Conservation (phyloP, 495 filamentous ascomycete genomes). For the Lepraria neglecta region DNA sequence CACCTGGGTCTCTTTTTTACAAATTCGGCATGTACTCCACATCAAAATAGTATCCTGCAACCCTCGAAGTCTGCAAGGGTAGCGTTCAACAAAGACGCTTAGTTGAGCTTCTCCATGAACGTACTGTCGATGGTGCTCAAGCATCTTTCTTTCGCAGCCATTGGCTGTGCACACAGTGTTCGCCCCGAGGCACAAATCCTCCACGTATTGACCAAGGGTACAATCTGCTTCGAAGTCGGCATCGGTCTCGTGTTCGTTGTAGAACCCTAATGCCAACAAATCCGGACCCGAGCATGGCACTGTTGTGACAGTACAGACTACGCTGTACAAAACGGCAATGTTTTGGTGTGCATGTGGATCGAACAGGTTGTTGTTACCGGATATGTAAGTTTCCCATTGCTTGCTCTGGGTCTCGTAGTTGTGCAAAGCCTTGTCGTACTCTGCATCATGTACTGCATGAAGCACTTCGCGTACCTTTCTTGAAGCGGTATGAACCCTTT, state of each 20-base stretch:
- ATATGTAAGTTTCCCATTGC: conserved; percentile 89
- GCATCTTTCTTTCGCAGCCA: conserved; percentile 82
- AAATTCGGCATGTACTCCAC: conserved; percentile 95
- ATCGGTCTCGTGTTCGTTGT: conserved; percentile 74
- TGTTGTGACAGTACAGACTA: conserved; percentile 84
- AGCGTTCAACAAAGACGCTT: conserved; percentile 77
- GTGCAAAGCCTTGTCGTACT: conserved; percentile 91
- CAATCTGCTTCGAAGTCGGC: conserved; percentile 73
- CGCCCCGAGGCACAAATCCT: conserved; percentile 75
- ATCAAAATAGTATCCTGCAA: conserved; percentile 79
- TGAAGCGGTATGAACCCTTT: conserved; percentile 65
- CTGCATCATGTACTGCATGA: conserved; percentile 88
- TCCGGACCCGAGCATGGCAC: conserved; percentile 89
- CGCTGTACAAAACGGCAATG: conserved; percentile 88
- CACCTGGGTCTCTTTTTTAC: conserved; percentile 79
- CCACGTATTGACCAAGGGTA: conserved; percentile 91
- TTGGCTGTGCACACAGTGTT: conserved; percentile 70
- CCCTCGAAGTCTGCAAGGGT: conserved; percentile 61
- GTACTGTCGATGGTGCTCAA: conserved; percentile 92
- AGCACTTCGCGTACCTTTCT: conserved; percentile 86
- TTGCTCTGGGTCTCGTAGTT: conserved; percentile 90
- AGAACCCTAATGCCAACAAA: conserved; percentile 79
- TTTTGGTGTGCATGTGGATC: conserved; percentile 92
- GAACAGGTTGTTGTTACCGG: conserved; percentile 77
- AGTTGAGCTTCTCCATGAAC: conserved; percentile 94